phyloP scores from a whole-genome alignment of 208 protist genomes.

The Novymonas esmeraldas region DNA sequence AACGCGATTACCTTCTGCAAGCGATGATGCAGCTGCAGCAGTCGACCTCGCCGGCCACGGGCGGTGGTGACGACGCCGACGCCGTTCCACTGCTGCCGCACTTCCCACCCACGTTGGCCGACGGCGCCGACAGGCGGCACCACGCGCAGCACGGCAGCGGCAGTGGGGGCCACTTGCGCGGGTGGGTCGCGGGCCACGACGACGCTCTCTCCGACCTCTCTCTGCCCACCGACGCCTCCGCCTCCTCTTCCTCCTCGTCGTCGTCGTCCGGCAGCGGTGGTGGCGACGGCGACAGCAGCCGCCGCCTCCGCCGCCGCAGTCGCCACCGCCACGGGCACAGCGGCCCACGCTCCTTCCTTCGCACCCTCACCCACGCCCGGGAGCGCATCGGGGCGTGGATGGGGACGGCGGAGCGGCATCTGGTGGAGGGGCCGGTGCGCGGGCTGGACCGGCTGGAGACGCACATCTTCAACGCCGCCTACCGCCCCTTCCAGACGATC shows the following conservation, averaged over 20 bases:
- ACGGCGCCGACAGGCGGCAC: not conserved
- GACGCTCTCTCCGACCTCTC: constrained; percentile 18
- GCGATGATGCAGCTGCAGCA: not conserved
- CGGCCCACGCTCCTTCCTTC: constrained; percentile 13
- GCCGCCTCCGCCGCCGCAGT: constrained; percentile 1
- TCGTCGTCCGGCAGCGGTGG: not conserved
- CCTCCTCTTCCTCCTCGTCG: no score
- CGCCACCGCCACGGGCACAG: not conserved
- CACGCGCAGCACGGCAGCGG: no score
- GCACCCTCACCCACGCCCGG: constrained; percentile 14
- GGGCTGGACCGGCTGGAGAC: constrained; percentile 54
- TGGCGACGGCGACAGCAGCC: constrained; percentile 1
- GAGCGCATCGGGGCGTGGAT: constrained; percentile 46
- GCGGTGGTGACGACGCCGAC: not conserved
- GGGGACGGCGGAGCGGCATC: constrained; percentile 42
- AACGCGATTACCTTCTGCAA: not conserved
- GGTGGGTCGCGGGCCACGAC: not conserved
- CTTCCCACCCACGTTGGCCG: not conserved
- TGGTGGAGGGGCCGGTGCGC: constrained; percentile 54
- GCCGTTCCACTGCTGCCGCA: not conserved
- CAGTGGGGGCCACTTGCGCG: not conserved
- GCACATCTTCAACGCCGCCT: constrained; percentile 53
- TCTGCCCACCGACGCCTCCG: not conserved
- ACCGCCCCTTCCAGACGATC: constrained; percentile 49
- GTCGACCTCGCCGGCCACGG: not conserved